Evolutionary conservation across 306 rosid genomes (phyloP), one percentile per base, ranked within the genome.

Genomic region (Vigna radiata): DNA sequence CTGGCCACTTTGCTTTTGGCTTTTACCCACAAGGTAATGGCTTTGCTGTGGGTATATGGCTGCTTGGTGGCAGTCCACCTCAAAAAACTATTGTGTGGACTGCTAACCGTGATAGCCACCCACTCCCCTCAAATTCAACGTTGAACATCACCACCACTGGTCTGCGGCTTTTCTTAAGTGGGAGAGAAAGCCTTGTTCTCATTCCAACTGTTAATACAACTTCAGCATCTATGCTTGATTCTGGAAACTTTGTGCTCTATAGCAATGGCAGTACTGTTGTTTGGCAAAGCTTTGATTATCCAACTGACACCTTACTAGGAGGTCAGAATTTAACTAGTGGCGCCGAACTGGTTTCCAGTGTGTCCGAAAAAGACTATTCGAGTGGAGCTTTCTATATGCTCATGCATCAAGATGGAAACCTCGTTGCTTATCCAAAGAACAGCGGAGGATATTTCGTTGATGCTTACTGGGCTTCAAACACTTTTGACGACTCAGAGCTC

Each of bases 161-260:
- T 15, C 2, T 19, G 33, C 11, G 17, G 33, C 46, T 78, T 21
- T 70, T 69, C 66, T 47, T 3, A 6, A 70, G 8, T 0, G 72
- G 17, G n/a, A 6, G 4, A 3, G 19, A 17, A 63, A 43, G 14
- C 15, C 7, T 2, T 25, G 1, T 0, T 16, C 10, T 9, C 0
- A 4, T 36, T 63, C 9, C 68, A 33, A 8, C 0, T 4, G 0
- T 8, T 6, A 2, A 0, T 15, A 3, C 37, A n/a, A n/a, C 62
- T 73, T 73, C 63, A 9, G 88, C 85, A 1, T 81, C 81, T 17
- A 85, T 85, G 81, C 63, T 1, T 39, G 79, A 81, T 69, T 77
- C 81, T 48, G 88, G 88, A 1, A 85, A 81, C 74, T 85, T 81
- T 74, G 83, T 85, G 62, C 72, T 85, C 3, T 85, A 78, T 48